Conservation (phyloP, 345 rosid species). For the Boechera retrofracta region DNA sequence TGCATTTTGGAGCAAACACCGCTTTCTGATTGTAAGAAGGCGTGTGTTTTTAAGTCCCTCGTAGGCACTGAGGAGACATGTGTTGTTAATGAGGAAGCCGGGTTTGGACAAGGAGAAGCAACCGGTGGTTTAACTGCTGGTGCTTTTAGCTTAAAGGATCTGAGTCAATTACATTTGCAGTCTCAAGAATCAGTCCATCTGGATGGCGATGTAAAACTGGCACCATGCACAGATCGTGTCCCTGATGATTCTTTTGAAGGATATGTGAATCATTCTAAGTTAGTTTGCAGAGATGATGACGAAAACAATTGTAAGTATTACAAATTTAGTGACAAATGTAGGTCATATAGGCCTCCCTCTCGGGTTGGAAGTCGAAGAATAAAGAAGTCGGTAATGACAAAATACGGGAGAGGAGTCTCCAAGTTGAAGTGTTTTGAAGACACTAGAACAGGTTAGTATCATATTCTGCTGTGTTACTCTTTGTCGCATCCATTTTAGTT, state of each 20-base stretch:
- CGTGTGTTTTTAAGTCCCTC: constrained; percentile 43
- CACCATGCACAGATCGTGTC: constrained; percentile 41
- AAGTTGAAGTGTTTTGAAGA: constrained; percentile 61
- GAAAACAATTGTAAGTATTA: constrained; percentile 66
- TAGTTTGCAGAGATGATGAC: constrained; percentile 78
- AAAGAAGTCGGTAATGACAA: constrained; percentile 65
- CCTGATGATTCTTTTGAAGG: constrained; percentile 53
- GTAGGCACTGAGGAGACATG: constrained; percentile 42
- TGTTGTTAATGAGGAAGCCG: constrained; percentile 45
- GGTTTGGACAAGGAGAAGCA: constrained; percentile 40
- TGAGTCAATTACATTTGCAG: constrained; percentile 42
- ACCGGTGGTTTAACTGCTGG: constrained; percentile 38
- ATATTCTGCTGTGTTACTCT: constrained; percentile 22
- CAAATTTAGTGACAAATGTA: constrained; percentile 56
- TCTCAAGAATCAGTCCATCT: constrained; percentile 48
- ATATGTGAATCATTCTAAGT: constrained; percentile 56
- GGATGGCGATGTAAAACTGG: constrained; percentile 50
- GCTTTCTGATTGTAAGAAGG: constrained; percentile 41
- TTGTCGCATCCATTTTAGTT: constrained; percentile 14
- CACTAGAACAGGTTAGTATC: constrained; percentile 64
- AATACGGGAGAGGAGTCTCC: constrained; percentile 71
- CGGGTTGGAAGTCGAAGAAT: constrained; percentile 61
- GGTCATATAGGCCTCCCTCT: constrained; percentile 65
- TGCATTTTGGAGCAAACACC: constrained; percentile 45
- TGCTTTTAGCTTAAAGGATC: constrained; percentile 47